These are phyloP conservation scores for Dipodascus albidus DNA, from an alignment of 805 yeast genomes.

Conservation along the genomic window DNA sequence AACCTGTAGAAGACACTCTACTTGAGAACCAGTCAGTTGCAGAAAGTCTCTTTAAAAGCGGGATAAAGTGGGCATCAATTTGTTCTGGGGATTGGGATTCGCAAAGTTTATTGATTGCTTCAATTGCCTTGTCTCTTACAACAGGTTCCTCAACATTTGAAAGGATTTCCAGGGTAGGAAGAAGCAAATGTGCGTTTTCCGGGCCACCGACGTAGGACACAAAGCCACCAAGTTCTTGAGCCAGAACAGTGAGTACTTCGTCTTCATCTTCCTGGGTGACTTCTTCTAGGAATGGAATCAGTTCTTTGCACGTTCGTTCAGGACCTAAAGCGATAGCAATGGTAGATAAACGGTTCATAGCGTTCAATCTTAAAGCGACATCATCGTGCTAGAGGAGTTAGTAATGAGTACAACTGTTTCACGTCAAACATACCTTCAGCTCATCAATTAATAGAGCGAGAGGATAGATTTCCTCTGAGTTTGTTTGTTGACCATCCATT, in stretches of 20 bases:
- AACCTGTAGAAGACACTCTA: constrained; percentile 84
- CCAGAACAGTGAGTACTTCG: constrained; percentile 89
- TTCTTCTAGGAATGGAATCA: constrained; percentile 80
- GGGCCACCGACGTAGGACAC: constrained; percentile 84
- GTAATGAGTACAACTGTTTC: constrained; percentile 1
- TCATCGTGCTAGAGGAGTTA: constrained; percentile 61
- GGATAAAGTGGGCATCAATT: constrained; percentile 54
- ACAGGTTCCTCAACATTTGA: constrained; percentile 93
- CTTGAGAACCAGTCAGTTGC: constrained; percentile 92
- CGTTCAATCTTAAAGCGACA: constrained; percentile 82
- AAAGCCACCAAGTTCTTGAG: constrained; percentile 80
- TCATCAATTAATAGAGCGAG: constrained; percentile 95
- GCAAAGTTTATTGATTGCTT: constrained; percentile 64
- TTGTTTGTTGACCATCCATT: constrained; percentile 6
- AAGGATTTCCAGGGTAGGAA: constrained; percentile 63
- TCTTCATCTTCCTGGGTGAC: constrained; percentile 78
- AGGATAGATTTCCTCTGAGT: constrained; percentile 63
- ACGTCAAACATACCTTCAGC: constrained; percentile 36
- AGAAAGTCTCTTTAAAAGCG: constrained; percentile 65
- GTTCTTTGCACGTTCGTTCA: constrained; percentile 79
- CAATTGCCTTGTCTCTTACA: constrained; percentile 90
- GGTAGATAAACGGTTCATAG: constrained; percentile 88
- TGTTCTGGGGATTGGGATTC: constrained; percentile 35
- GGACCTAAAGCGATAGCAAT: constrained; percentile 93
- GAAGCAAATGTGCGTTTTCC: constrained; percentile 43